Base-by-base conservation (phyloP, 805 yeast genomes). In the Nakazawaea peltata region DNA sequence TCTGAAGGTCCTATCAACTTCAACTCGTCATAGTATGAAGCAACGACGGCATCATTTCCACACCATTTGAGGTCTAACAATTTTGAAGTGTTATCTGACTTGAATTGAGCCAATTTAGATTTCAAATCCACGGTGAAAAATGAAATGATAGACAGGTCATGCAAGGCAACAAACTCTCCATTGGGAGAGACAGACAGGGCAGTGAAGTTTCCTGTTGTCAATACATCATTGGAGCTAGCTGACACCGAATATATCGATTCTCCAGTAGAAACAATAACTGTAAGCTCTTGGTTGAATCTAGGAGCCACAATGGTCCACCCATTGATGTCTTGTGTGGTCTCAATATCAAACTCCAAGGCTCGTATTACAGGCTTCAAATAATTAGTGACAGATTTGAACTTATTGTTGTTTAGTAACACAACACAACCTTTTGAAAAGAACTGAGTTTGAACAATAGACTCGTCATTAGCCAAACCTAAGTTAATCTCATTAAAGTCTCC, bases 11-110 rank as follows among this genome's bases (percentile, higher is more conserved):
- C 95, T 24, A 80, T 65, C 12, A 88, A 51, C 41, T 70, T 69
- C 19, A 86, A 47, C 34, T 81, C 86, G 44, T 81, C 90, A 2
- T 68, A 60, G 41, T 57, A 57, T 1, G 74, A 60, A 10, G 80
- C 50, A 0, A 78, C 76, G 1, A 88, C 75, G 0, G 92, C 85
- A 55, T 86, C 95, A 44, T 79, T 75, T 0, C 90, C 85, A 51
- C 95, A 81, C 97, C 97, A 92, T 39, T 66, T 67, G 14, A 83
- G 57, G 40, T 69, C 67, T 28, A 48, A 53, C 0, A 81, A 77
- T 0, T 46, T 40, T 4, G 55, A 36, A 19, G 54, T 17, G 38
- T 48, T 47, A 16, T 48, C 51, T 2, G 71, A 59, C 7, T 65
- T 51, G 46, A 63, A 27, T 16, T 64, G 69, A 28, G 68, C 54